Percentiles rank a stretch among this genome's conserved stretches.
Conservation (phyloP, 2,329 filamentous ascomycete species). For the Cercospora canescens region DNA sequence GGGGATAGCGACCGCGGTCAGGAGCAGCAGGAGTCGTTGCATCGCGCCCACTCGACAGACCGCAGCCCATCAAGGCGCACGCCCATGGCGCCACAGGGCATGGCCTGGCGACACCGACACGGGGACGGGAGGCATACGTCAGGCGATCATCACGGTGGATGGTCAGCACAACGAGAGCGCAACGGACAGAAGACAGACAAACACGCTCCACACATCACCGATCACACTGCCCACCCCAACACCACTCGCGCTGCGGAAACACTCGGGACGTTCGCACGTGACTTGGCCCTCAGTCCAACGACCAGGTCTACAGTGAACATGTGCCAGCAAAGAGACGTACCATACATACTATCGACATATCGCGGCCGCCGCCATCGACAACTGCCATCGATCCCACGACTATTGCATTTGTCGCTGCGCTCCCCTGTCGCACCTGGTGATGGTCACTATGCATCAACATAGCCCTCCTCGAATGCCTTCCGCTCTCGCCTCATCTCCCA, state of each 20-base stretch:
- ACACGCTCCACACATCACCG: background rate
- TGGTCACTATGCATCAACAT: slow-evolving; percentile 20
- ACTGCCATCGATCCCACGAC: background rate
- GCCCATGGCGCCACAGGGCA: background rate
- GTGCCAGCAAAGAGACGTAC: background rate
- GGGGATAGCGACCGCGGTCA: background rate
- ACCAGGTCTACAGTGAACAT: background rate
- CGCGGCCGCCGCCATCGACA: background rate
- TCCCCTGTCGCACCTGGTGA: background rate
- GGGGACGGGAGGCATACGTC: background rate
- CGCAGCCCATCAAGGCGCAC: too few species aligned
- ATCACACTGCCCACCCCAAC: background rate
- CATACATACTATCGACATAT: background rate
- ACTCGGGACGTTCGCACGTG: background rate
- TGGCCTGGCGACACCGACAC: background rate
- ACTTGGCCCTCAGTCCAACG: background rate
- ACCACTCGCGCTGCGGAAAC: background rate
- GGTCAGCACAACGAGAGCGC: background rate
- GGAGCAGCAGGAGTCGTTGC: background rate
- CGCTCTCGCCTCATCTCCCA: slow-evolving; percentile 34
- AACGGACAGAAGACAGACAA: background rate
- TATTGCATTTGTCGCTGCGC: too few species aligned
- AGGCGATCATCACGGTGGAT: background rate
- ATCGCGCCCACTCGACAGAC: background rate
- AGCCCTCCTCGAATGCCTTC: slow-evolving; percentile 30